phyloP scores from a whole-genome alignment of 83 land plant genomes.

The Picea abies region DNA sequence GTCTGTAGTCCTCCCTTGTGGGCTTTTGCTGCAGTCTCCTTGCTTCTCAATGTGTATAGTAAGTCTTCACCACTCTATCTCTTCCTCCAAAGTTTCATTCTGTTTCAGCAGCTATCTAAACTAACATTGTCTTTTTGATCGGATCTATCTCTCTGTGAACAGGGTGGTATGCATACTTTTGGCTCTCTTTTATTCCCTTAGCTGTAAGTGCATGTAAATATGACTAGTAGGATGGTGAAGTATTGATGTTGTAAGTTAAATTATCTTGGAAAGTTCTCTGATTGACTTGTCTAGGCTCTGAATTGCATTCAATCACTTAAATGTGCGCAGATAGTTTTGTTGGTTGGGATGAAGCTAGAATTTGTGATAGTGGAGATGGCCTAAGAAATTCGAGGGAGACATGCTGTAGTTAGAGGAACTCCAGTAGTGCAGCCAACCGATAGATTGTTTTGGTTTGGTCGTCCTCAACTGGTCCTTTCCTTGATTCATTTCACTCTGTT shows the following conservation, averaged over 20 bases:
- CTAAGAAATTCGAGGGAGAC: slow-evolving; percentile 24
- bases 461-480: slow-evolving; percentile 45
- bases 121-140: too few species aligned
- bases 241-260: neutral
- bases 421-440: slow-evolving; percentile 50
- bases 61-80: too few species aligned
- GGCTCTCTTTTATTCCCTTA: slow-evolving; percentile 61
- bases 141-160: neutral
- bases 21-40: slow-evolving; percentile 41
- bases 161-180: slow-evolving; percentile 43
- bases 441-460: slow-evolving; percentile 60
- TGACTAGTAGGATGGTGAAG: neutral
- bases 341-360: slow-evolving; percentile 55
- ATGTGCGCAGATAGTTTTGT: slow-evolving; percentile 29
- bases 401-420: slow-evolving; percentile 38
- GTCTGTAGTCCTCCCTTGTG: slow-evolving; percentile 47
- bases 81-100: too few species aligned
- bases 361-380: slow-evolving; percentile 53
- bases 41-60: slow-evolving; percentile 50
- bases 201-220: slow-evolving; percentile 25
- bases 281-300: slow-evolving; percentile 13
- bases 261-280: neutral
- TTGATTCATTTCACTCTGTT: slow-evolving; percentile 50
- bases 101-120: too few species aligned
- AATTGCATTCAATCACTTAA: too few species aligned